Evolutionary conservation across 352 stramenopile species (phyloP).

Genomic region (Albugo laibachii): DNA sequence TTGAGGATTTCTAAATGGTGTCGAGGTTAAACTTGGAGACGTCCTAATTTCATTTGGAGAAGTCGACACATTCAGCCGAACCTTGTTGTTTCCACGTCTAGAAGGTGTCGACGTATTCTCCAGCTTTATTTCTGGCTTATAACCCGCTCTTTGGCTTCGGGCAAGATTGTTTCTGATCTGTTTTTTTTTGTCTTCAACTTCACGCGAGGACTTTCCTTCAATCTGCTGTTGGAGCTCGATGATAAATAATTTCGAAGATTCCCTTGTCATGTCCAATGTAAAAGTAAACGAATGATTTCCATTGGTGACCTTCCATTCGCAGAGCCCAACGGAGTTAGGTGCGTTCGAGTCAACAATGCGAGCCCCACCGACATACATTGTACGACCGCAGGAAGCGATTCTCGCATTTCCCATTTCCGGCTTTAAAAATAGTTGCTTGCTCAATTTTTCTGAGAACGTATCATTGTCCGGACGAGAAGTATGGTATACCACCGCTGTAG

Average conservation of each 20-base stretch:
- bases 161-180: conserved; percentile 55
- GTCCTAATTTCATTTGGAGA: no score
- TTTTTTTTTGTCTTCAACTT: conserved; percentile 47
- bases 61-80: neutral
- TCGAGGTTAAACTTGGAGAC: no score
- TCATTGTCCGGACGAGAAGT: neutral
- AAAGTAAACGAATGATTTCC: neutral
- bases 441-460: conserved; percentile 5
- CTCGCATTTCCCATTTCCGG: conserved; percentile 69
- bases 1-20: no score
- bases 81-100: neutral
- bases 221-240: conserved; percentile 40
- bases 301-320: neutral
- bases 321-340: neutral
- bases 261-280: neutral
- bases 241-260: conserved; percentile 22
- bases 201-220: conserved; percentile 23
- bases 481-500: neutral
- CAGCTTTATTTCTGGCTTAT: conserved; percentile 41
- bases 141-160: conserved; percentile 26
- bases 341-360: conserved; percentile 5
- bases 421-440: conserved; percentile 28
- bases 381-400: conserved; percentile 39
- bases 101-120: conserved; percentile 22
- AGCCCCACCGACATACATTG: conserved; percentile 46